Base-by-base conservation (phyloP, 2,329 filamentous ascomycete species). In the Fusarium agapanthi region DNA sequence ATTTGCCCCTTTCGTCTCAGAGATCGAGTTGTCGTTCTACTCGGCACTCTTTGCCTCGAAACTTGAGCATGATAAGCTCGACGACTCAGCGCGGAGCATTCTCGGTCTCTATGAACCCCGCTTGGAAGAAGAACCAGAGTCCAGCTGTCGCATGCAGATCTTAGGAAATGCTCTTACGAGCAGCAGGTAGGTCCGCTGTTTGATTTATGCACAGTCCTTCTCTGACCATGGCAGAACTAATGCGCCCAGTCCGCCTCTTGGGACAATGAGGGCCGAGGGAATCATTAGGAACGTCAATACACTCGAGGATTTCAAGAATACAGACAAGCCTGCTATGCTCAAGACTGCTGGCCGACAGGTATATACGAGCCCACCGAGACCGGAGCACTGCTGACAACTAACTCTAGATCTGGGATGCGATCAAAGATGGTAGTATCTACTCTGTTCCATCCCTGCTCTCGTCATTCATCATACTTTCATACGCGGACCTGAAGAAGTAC, bases 211-310 rank as follows among this genome's bases (percentile, higher is more conserved):
- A 69, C 68, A 68, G 65, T 69, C 51, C 50, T 57, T 58, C 63
- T 71, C 66, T 72, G 66, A 77, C 71, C 38, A 66, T 61, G 45
- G 40, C 58, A 77, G 73, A 71, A 77, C 79, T 81, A 76, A 82
- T 74, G 61, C 59, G 55, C 66, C 69, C 75, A 94, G 93, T 73
- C 88, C 90, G 28, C 90, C 92, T n/a, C 83, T 88, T 53, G 91
- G 90, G 72, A 90, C 89, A 77, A 93, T 92, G 79, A 92, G 95
- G 75, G 95, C 93, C 50, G 95, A 98, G 81, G 96, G 96, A 68
- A 94, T 93, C 79, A 97, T 99, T 78, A 95, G 93, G 81, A 99
- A 99, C 83, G 92, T 95, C 79, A 99, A 99, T 80, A 98, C 96
- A 3, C 89, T 97, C 75, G 95, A 98, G 76, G 94, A 96, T 78